A percentile compares a stretch with the other conserved stretches of the same genome.
Evolutionary conservation across 805 yeast species (phyloP).

Genomic region (Saturnispora gosingensis): DNA sequence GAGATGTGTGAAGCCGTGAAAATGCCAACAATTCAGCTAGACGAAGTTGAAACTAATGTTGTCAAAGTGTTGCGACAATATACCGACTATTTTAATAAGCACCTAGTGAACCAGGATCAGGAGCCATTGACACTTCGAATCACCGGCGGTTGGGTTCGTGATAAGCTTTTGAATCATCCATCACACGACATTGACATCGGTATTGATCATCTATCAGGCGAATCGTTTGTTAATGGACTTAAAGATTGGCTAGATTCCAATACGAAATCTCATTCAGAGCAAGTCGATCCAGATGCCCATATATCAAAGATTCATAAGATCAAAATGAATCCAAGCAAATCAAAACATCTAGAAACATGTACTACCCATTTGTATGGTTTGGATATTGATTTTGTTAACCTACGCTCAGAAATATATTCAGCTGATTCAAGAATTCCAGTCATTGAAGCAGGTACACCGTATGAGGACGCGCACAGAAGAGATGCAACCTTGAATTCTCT

Average conservation of each 20-base stretch:
- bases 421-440: slow-evolving; percentile 78
- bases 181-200: slow-evolving; percentile 92
- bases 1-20: neutral
- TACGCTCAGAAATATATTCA: slow-evolving; percentile 80
- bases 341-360: slow-evolving; percentile 94
- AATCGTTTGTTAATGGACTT: slow-evolving; percentile 66
- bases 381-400: slow-evolving; percentile 91
- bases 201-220: slow-evolving; percentile 75
- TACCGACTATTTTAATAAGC: slow-evolving; percentile 19
- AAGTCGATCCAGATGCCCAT: slow-evolving; percentile 4
- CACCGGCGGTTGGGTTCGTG: slow-evolving; percentile 99
- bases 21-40: slow-evolving; percentile 15
- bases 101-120: slow-evolving; percentile 2
- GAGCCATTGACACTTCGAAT: slow-evolving; percentile 44
- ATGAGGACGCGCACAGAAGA: slow-evolving; percentile 83
- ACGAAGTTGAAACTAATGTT: slow-evolving; percentile 19
- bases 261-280: slow-evolving; percentile 11
- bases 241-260: slow-evolving; percentile 34
- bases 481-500: slow-evolving; percentile 94
- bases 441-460: slow-evolving; percentile 79
- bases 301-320: slow-evolving; percentile 48
- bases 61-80: slow-evolving; percentile 21
- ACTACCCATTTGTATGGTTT: slow-evolving; percentile 76
- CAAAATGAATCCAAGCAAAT: slow-evolving; percentile 87
- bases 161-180: slow-evolving; percentile 70